A percentile compares a stretch with the other conserved stretches of the same genome.
phyloP scores from a whole-genome alignment of 2,329 filamentous ascomycete species.

The Diaporthe australafricana region DNA sequence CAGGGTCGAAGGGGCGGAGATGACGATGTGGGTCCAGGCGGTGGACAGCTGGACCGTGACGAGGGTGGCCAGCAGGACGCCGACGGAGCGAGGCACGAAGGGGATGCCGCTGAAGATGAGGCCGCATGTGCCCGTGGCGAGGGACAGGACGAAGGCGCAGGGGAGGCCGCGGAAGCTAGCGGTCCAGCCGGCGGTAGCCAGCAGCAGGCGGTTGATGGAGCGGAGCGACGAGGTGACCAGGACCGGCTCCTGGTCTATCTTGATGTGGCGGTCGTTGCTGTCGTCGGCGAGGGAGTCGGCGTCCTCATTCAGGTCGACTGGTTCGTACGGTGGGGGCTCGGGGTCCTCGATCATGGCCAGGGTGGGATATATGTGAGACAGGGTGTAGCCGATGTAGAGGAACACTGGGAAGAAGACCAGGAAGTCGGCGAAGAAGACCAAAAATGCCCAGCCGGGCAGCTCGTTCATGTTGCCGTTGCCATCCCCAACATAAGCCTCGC shows the following conservation, averaged over 20 bases:
- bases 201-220: slow-evolving; percentile 66
- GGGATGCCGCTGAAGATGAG: slow-evolving; percentile 57
- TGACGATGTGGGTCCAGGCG: slow-evolving; percentile 88
- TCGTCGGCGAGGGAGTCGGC: slow-evolving; percentile 45
- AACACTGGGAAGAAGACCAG: slow-evolving; percentile 59
- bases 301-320: slow-evolving; percentile 57
- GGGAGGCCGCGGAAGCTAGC: slow-evolving; percentile 77
- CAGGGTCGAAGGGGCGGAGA: slow-evolving; percentile 74
- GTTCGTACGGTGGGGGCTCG: slow-evolving; percentile 65
- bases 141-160: slow-evolving; percentile 56
- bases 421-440: slow-evolving; percentile 53
- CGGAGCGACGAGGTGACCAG: slow-evolving; percentile 64
- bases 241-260: slow-evolving; percentile 46
- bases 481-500: slow-evolving; percentile 10
- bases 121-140: slow-evolving; percentile 52
- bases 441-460: slow-evolving; percentile 54
- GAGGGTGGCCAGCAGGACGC: slow-evolving; percentile 68
- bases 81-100: slow-evolving; percentile 56
- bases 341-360: slow-evolving; percentile 71
- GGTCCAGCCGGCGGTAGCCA: slow-evolving; percentile 70
- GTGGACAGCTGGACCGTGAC: slow-evolving; percentile 76
- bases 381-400: slow-evolving; percentile 60
- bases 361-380: slow-evolving; percentile 62
- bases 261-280: slow-evolving; percentile 50
- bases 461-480: slow-evolving; percentile 38